Evolutionary conservation across 208 protist species (phyloP).

Genomic region (Angomonas deanei): DNA sequence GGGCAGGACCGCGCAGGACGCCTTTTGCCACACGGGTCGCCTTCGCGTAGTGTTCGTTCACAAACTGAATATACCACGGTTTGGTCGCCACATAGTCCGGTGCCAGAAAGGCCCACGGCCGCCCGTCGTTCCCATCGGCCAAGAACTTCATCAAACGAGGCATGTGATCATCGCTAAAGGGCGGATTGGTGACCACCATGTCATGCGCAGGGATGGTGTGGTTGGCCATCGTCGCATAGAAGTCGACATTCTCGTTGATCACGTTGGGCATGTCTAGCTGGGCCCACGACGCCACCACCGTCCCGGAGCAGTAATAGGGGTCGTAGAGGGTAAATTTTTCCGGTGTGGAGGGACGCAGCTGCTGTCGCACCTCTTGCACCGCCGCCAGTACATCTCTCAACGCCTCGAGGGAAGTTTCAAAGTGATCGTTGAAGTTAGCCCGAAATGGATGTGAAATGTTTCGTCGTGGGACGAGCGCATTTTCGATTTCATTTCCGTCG

Average conservation of each 20-base stretch:
- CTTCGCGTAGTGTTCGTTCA: conserved; percentile 24
- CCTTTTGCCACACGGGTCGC: conserved; percentile 25
- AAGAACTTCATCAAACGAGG: conserved; percentile 43
- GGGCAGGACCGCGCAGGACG: conserved; percentile 1
- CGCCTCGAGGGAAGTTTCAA: conserved; percentile 63
- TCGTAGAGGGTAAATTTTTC: conserved; percentile 73
- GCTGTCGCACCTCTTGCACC: conserved; percentile 43
- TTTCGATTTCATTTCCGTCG: background rate
- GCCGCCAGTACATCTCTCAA: conserved; percentile 49
- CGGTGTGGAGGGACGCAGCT: conserved; percentile 37
- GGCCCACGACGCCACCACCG: conserved; percentile 33
- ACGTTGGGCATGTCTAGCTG: conserved; percentile 55
- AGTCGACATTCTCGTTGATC: conserved; percentile 86
- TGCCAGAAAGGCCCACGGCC: conserved; percentile 64
- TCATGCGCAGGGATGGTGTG: conserved; percentile 60
- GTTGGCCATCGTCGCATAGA: conserved; percentile 50
- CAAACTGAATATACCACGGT: conserved; percentile 43
- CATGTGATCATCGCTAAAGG: conserved; percentile 80
- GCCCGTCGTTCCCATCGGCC: conserved; percentile 13
- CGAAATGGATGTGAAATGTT: conserved; percentile 32
- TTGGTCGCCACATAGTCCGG: conserved; percentile 71
- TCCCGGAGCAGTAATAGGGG: conserved; percentile 84
- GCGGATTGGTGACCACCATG: conserved; percentile 74
- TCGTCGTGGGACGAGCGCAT: background rate
- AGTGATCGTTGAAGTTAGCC: conserved; percentile 80